Percentiles rank a stretch among this genome's conserved stretches.
phyloP scores from a whole-genome alignment of 2,329 filamentous ascomycete species.

The Microsporum ferrugineum region DNA sequence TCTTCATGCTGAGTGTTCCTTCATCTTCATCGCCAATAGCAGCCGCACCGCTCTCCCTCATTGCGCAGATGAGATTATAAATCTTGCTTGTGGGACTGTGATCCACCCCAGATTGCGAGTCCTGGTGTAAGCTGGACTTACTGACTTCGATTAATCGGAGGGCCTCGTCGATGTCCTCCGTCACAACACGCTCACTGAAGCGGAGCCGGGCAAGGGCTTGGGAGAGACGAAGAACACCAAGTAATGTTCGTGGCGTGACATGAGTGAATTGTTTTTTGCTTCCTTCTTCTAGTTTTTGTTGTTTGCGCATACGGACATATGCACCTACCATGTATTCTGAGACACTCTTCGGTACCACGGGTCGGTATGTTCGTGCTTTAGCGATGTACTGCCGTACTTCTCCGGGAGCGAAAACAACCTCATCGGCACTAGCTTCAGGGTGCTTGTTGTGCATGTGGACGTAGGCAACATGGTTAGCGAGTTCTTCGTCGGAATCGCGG shows the following conservation, averaged over 20 bases:
- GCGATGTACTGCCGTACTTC: constrained; percentile 96
- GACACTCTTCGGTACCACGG: constrained; percentile 69
- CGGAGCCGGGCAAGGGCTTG: constrained; percentile 87
- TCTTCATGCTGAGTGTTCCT: constrained; percentile 72
- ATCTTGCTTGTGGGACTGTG: constrained; percentile 80
- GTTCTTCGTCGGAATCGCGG: constrained; percentile 79
- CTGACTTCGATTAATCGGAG: constrained; percentile 82
- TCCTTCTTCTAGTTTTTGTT: constrained; percentile 83
- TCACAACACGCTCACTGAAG: constrained; percentile 72
- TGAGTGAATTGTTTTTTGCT: constrained; percentile 87
- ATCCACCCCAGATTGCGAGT: constrained; percentile 52
- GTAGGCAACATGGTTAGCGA: constrained; percentile 88
- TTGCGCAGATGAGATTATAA: constrained; percentile 81
- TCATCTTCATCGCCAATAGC: constrained; percentile 62
- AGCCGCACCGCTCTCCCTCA: constrained; percentile 73
- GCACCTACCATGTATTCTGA: constrained; percentile 96
- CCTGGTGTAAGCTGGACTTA: constrained; percentile 77
- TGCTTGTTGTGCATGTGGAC: constrained; percentile 96
- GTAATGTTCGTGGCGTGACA: constrained; percentile 82
- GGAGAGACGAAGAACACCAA: constrained; percentile 83
- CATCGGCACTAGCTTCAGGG: constrained; percentile 58
- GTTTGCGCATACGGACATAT: constrained; percentile 86
- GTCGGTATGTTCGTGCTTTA: constrained; percentile 78
- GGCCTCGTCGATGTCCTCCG: constrained; percentile 92
- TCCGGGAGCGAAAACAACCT: constrained; percentile 76